Evolutionary conservation across 352 stramenopile genomes (phyloP).

Genomic region (Phytophthora cajani): DNA sequence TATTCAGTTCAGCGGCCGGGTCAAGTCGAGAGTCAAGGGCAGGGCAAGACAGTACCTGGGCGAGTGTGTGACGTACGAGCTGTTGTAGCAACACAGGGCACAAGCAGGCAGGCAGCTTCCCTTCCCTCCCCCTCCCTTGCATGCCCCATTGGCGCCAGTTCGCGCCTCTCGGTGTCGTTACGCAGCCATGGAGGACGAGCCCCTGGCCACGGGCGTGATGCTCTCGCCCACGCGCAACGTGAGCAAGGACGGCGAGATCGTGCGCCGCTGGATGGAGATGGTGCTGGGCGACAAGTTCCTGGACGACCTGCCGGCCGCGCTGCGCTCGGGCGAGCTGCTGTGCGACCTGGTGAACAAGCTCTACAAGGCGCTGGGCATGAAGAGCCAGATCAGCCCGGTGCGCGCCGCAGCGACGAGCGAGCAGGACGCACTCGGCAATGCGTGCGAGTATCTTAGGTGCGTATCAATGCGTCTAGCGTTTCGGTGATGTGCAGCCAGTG

Average conservation of each 20-base stretch:
- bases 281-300: slow-evolving; percentile 82
- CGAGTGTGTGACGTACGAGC: slow-evolving; percentile 22
- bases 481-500: not conserved
- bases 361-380: slow-evolving; percentile 82
- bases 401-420: slow-evolving; percentile 7
- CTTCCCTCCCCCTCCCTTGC: slow-evolving; percentile 9
- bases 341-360: slow-evolving; percentile 78
- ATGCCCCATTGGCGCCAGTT: slow-evolving; percentile 32
- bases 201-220: slow-evolving; percentile 36
- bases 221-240: slow-evolving; percentile 46
- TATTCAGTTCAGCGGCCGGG: slow-evolving; percentile 26
- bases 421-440: slow-evolving; percentile 44
- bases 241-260: slow-evolving; percentile 70
- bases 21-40: slow-evolving; percentile 8
- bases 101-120: slow-evolving; percentile 13
- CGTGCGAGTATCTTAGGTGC: slow-evolving; percentile 75
- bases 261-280: slow-evolving; percentile 89
- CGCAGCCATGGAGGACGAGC: slow-evolving; percentile 30
- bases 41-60: not conserved
- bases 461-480: slow-evolving; percentile 2
- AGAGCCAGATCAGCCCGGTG: slow-evolving; percentile 51
- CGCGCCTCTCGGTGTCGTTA: slow-evolving; percentile 16
- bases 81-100: no score
- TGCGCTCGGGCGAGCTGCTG: slow-evolving; percentile 69
- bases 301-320: slow-evolving; percentile 52